Evolutionary conservation across 805 yeast species (phyloP), one percentile per base, ranked within the genome.

Genomic region (Candida adriatica): DNA sequence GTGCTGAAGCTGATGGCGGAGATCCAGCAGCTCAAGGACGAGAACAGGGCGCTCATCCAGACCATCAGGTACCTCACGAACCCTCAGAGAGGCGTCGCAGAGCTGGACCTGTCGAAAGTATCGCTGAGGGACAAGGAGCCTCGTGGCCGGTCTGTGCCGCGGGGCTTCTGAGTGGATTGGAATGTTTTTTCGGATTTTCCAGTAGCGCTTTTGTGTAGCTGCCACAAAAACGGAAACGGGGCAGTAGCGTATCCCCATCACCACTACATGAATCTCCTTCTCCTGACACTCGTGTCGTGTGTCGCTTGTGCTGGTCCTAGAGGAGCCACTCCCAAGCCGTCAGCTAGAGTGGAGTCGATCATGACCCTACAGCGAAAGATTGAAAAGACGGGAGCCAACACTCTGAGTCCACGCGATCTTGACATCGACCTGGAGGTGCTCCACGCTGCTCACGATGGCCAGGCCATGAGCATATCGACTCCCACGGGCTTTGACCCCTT

Each of bases 1-100:
- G 87, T 79, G 13, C 58, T 79, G 47, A 70, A 68, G 50, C 58
- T 79, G 25, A 78, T 77, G 73, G 67, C 70, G 33, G 85, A 79
- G 48, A 77, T 80, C 21, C 62, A 61, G 16, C 36, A 42, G 6
- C 53, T 79, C 38, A 70, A 68, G 41, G 73, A 70, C 13, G 84
- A 77, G 43, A 73, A 70, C 42, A 60, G 60, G 24, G 38, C 46
- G 8, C 53, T 72, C 28, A 20, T 44, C 15, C 47, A 45, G 16
- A 47, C 51, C 2, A 38, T 51, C 16, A 48, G 42, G 26, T 34
- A 36, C n/a, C 26, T 48, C 10, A 37, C 46, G 2, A 30, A 29
- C 27, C 31, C 43, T n/a, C n/a, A n/a, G n/a, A n/a, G n/a, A n/a
- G n/a, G n/a, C n/a, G n/a, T n/a, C n/a, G n/a, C n/a, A n/a, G n/a